Percentiles rank a stretch among this genome's conserved stretches.
These are phyloP conservation scores for Sugiyamaella valdiviana DNA, from an alignment of 805 yeast species.

Conservation along the genomic window DNA sequence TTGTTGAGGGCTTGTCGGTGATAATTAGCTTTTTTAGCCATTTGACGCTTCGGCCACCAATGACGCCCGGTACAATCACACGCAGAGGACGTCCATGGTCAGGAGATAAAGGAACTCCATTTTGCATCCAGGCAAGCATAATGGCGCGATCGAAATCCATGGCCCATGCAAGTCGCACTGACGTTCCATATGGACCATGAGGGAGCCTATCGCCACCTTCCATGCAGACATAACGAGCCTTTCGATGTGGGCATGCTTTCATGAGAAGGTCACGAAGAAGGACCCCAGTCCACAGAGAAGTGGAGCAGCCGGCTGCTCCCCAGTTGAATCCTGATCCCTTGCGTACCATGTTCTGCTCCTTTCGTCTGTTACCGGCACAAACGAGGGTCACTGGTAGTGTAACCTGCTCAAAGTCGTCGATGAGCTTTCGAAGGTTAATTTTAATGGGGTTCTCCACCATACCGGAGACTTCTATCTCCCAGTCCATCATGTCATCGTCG, in stretches of 20 bases:
- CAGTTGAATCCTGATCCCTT: conserved; percentile 8
- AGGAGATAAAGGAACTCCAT: conserved; percentile 32
- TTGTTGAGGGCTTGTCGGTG: conserved; percentile 31
- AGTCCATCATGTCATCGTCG: conserved; percentile 2
- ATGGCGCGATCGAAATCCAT: conserved; percentile 31
- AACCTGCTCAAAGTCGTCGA: conserved; percentile 4
- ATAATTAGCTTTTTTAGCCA: conserved; percentile 31
- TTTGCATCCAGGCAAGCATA: conserved; percentile 34
- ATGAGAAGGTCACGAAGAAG: conserved; percentile 4
- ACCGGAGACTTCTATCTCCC: conserved; percentile 8
- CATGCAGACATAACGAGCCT: conserved; percentile 31
- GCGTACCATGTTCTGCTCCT: conserved; percentile 6
- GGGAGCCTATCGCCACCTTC: conserved; percentile 6
- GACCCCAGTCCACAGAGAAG: conserved; percentile 7
- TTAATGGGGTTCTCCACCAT: conserved; percentile 6
- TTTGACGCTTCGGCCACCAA: conserved; percentile 38
- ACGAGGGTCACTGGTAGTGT: conserved; percentile 4
- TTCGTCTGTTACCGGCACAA: conserved; percentile 7
- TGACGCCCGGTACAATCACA: conserved; percentile 35
- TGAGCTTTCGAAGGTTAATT: not conserved
- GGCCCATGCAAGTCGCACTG: conserved; percentile 29
- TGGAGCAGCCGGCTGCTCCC: conserved; percentile 6
- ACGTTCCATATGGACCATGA: conserved; percentile 5
- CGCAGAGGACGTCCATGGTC: conserved; percentile 36
- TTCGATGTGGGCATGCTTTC: conserved; percentile 21